These are phyloP conservation scores for Tulasnella calospora DNA, from an alignment of 768 basidiomycete genomes.

Conservation along the genomic window DNA sequence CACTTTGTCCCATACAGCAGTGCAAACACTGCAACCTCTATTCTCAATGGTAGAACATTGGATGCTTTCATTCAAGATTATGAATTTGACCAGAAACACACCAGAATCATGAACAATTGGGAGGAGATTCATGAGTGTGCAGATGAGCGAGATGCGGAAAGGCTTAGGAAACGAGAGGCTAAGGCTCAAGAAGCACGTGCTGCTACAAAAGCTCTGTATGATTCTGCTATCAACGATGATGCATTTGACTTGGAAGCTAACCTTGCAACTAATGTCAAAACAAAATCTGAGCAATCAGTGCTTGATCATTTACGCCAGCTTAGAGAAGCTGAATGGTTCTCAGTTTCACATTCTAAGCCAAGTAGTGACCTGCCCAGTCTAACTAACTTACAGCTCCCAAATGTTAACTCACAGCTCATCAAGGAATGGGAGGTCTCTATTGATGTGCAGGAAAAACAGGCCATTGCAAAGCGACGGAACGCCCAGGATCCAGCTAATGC, in stretches of 20 bases:
- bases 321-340: background rate
- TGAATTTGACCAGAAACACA: background rate
- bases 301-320: background rate
- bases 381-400: background rate
- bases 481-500: background rate
- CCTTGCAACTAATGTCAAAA: too few species aligned
- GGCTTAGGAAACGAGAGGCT: slow-evolving; percentile 27
- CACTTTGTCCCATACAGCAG: background rate
- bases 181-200: background rate
- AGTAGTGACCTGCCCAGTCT: too few species aligned
- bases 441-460: background rate
- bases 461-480: background rate
- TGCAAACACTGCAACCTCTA: background rate
- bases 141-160: slow-evolving; percentile 38
- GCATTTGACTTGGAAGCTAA: background rate
- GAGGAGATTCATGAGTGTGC: slow-evolving; percentile 38
- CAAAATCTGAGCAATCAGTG: background rate
- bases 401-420: background rate
- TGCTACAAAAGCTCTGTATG: background rate
- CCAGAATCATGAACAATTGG: slow-evolving; percentile 35
- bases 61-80: background rate
- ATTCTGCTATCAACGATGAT: background rate
- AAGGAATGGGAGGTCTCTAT: background rate
- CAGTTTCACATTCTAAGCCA: too few species aligned
- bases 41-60: background rate